A percentile compares a stretch with the other conserved stretches of the same genome.
Evolutionary conservation across 768 basidiomycete genomes (phyloP).

Genomic region (Suillus hirtellus): DNA sequence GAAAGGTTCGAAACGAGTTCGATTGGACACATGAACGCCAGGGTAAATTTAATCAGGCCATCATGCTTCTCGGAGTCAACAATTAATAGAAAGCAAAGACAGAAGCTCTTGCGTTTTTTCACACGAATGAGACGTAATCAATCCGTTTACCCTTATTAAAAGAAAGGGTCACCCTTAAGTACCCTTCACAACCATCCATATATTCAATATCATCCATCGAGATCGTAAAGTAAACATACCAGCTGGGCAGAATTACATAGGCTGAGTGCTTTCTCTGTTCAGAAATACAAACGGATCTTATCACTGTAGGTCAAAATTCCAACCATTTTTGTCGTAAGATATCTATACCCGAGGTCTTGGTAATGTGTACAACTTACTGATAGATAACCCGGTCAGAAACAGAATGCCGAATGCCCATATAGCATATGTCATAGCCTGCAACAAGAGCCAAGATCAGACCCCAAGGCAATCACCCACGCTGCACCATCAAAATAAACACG

Average conservation of each 20-base stretch:
- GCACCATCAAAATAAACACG: background rate
- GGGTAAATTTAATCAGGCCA: constrained; percentile 1
- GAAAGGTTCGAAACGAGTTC: background rate
- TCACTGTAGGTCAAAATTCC: too few species aligned
- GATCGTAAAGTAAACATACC: background rate
- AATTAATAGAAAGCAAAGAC: background rate
- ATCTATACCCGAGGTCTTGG: too few species aligned
- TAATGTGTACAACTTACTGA: too few species aligned
- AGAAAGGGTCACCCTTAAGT: background rate
- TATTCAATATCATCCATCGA: too few species aligned
- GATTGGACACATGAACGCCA: background rate
- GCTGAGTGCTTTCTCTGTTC: background rate
- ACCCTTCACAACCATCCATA: background rate
- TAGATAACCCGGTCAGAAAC: background rate
- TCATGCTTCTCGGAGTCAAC: background rate
- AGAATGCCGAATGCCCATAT: background rate
- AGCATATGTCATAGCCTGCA: background rate
- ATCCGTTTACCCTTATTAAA: background rate
- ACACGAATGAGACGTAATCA: constrained; percentile 1
- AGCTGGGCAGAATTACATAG: background rate
- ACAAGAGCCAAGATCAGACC: background rate
- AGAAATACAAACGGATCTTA: too few species aligned
- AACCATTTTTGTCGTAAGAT: too few species aligned
- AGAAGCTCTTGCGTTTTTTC: background rate
- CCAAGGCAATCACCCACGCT: background rate